phyloP scores from a whole-genome alignment of 169 alveolate genomes.

The Perkinsus olseni region DNA sequence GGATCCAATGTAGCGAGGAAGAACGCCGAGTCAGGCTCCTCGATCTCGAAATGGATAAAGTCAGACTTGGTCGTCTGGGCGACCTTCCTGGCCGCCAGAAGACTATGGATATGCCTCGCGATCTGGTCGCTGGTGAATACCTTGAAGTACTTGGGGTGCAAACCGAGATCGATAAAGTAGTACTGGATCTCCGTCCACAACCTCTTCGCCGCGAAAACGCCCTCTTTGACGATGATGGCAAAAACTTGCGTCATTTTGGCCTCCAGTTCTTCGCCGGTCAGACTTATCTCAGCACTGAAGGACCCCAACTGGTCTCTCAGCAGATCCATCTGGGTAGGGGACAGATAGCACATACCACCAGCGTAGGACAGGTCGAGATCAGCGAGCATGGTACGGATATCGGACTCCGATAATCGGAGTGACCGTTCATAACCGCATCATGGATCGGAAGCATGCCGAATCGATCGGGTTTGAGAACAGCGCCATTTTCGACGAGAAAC shows the following conservation, averaged over 20 bases:
- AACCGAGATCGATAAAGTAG: conserved; percentile 2
- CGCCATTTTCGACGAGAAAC: neutral
- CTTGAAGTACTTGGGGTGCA: conserved; percentile 10
- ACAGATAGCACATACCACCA: neutral
- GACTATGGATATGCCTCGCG: conserved; percentile 4
- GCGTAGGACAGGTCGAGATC: neutral
- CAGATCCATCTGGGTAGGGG: neutral
- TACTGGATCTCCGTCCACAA: neutral
- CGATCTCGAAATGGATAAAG: neutral
- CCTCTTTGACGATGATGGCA: neutral
- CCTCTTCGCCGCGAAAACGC: neutral
- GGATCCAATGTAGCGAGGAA: neutral
- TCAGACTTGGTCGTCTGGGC: neutral
- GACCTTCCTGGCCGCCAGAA: conserved; percentile 2
- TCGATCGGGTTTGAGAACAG: conserved; percentile 1
- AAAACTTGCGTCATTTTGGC: neutral
- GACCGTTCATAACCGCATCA: conserved; percentile 3
- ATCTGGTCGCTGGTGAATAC: conserved; percentile 6
- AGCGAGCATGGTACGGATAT: neutral
- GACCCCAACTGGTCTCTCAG: neutral
- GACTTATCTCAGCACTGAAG: neutral
- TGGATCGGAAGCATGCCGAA: conserved; percentile 17
- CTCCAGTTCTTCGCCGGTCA: neutral
- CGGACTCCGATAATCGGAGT: too few species aligned
- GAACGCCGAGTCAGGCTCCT: conserved; percentile 4